Percentiles rank a stretch among this genome's conserved stretches.
These are phyloP conservation scores for Aspergillus thermomutatus DNA, from an alignment of 2,329 filamentous ascomycete genomes.

Conservation along the genomic window DNA sequence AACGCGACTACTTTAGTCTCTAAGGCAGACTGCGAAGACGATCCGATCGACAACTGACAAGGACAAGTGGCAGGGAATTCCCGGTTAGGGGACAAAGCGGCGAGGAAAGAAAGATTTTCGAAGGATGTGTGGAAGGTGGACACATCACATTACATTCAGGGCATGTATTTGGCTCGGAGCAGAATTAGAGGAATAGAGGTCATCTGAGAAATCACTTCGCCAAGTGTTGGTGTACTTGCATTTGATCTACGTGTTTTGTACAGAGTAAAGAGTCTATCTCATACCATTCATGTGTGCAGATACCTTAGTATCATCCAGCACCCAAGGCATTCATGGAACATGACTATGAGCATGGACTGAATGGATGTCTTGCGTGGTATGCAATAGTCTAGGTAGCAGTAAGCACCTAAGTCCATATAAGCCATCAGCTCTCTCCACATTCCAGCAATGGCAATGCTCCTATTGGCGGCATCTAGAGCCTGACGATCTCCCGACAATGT, in stretches of 20 bases:
- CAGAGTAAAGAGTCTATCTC: too few relatives aligned
- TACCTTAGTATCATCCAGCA: too few relatives aligned
- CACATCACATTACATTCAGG: neutral
- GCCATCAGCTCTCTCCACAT: constrained; percentile 7
- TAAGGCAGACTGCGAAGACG: neutral
- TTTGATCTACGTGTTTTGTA: too few relatives aligned
- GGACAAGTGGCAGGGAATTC: neutral
- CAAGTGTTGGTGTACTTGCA: too few relatives aligned
- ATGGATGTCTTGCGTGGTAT: too few relatives aligned
- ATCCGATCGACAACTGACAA: neutral
- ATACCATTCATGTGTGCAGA: too few relatives aligned
- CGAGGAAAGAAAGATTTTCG: neutral
- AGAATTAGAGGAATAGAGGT: too few relatives aligned
- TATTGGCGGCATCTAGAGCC: constrained; percentile 9
- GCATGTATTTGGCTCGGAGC: too few relatives aligned
- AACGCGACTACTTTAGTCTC: neutral
- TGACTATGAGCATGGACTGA: too few relatives aligned
- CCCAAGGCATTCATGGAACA: too few relatives aligned
- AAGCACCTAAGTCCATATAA: neutral
- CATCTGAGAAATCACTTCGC: too few relatives aligned
- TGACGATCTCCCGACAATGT: neutral
- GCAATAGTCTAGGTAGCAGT: too few relatives aligned
- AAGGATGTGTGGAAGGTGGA: neutral
- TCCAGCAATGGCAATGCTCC: constrained; percentile 13
- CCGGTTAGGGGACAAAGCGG: neutral